Evolutionary conservation across 176 grass and related monocot species (phyloP).

Genomic region (Avena sativa): DNA sequence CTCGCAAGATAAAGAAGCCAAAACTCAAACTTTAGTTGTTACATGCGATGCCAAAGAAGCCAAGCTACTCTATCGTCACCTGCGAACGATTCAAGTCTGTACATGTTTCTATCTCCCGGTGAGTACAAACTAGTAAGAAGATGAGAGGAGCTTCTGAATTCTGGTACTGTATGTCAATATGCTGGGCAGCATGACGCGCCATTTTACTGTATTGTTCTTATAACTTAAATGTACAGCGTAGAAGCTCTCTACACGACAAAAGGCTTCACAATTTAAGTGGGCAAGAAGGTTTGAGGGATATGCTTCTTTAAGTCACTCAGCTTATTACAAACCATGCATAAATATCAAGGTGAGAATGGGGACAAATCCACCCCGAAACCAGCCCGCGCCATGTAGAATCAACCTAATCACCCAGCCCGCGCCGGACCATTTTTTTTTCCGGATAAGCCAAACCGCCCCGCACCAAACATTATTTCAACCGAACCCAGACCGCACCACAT

Average conservation of each 20-base stretch:
- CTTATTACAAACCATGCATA: neutral
- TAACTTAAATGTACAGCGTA: neutral
- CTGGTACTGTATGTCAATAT: neutral
- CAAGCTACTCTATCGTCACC: neutral
- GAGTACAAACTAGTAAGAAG: slow-evolving; percentile 6
- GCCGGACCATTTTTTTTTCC: no score
- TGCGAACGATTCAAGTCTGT: neutral
- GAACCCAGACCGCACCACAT: no score
- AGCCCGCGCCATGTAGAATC: no score
- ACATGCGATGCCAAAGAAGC: neutral
- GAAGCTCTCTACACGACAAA: neutral
- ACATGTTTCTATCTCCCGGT: neutral
- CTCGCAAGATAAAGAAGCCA: neutral
- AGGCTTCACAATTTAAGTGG: slow-evolving; percentile 30
- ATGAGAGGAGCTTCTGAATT: slow-evolving; percentile 10
- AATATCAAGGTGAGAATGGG: no score
- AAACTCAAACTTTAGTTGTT: slow-evolving; percentile 25
- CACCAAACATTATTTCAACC: no score
- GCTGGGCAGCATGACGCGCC: neutral
- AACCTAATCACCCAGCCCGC: no score
- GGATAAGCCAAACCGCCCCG: no score
- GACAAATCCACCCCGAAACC: no score
- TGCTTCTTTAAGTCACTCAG: neutral
- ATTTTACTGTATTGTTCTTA: neutral
- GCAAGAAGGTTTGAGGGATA: neutral